A percentile compares a stretch with the other conserved stretches of the same genome.
Evolutionary conservation across 2,329 filamentous ascomycete species (phyloP).

Genomic region (Hymenoscyphus fraxineus): DNA sequence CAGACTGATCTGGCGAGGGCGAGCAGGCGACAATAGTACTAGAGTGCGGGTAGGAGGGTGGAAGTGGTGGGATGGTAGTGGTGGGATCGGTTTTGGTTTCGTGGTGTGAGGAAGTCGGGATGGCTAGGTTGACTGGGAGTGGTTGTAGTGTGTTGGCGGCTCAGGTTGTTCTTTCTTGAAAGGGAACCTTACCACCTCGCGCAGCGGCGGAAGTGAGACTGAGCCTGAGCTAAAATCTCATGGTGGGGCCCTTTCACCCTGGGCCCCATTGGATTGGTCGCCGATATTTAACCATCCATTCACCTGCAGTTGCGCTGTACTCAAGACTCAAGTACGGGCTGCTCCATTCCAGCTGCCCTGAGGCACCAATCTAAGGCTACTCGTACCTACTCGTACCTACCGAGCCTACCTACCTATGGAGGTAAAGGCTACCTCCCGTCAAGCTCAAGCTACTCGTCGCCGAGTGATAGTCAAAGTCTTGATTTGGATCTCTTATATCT

Average conservation of each 20-base stretch:
- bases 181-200: background rate
- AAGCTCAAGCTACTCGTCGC: no score
- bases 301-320: no score
- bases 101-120: background rate
- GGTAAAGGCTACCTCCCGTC: no score
- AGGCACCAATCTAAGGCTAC: no score
- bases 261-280: background rate
- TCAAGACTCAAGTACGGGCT: no score
- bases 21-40: background rate
- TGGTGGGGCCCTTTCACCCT: background rate
- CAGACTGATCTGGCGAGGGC: background rate
- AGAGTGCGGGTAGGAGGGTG: background rate
- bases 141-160: slow-evolving; percentile 1
- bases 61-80: background rate
- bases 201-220: background rate
- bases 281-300: no score
- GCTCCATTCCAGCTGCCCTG: no score
- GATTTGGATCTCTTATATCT: background rate
- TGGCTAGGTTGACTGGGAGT: background rate
- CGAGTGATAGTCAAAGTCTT: no score
- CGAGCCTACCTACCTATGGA: no score
- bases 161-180: slow-evolving; percentile 9
- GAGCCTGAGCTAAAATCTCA: background rate
- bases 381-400: no score
- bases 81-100: background rate